A percentile compares a stretch with the other conserved stretches of the same genome.
These are phyloP conservation scores for Sarocladiaceae sp. DNA, from an alignment of 2,329 filamentous ascomycete species.

Conservation along the genomic window DNA sequence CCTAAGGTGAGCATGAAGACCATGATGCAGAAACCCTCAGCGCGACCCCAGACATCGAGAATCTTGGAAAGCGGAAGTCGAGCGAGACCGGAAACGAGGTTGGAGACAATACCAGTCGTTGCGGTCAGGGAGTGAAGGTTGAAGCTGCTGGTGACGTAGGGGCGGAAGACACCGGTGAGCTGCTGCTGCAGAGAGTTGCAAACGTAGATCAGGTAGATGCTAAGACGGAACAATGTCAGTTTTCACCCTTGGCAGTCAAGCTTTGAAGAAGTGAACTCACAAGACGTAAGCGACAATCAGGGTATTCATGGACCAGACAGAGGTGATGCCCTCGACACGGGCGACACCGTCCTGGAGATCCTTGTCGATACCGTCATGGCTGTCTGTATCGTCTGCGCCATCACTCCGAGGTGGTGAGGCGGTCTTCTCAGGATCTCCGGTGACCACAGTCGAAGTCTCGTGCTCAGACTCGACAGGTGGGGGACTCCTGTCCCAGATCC, in stretches of 20 bases:
- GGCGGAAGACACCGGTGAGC: conserved; percentile 30
- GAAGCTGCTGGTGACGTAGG: conserved; percentile 46
- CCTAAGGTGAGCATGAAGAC: conserved; percentile 42
- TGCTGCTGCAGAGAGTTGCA: conserved; percentile 39
- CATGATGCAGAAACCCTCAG: conserved; percentile 50
- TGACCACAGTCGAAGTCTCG: neutral
- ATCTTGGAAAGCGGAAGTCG: conserved; percentile 63
- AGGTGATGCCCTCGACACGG: conserved; percentile 34
- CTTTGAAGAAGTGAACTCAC: conserved; percentile 33
- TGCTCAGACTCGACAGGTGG: neutral
- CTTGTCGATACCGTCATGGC: conserved; percentile 11
- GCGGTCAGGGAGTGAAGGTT: conserved; percentile 46
- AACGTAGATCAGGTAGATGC: conserved; percentile 41
- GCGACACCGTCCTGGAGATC: conserved; percentile 31
- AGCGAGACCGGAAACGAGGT: conserved; percentile 51
- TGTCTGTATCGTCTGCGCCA: neutral
- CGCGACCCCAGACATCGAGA: conserved; percentile 61
- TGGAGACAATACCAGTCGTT: conserved; percentile 50
- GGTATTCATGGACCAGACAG: conserved; percentile 33
- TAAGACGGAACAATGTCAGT: conserved; percentile 13
- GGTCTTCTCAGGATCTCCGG: neutral
- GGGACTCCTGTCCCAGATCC: neutral
- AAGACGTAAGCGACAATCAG: conserved; percentile 34
- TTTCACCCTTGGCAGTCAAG: too few species aligned
- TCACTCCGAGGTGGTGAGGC: neutral